Evolutionary conservation across 2,329 filamentous ascomycete genomes (phyloP), one percentile per base, ranked within the genome.

Genomic region (Bipolaris cookei): DNA sequence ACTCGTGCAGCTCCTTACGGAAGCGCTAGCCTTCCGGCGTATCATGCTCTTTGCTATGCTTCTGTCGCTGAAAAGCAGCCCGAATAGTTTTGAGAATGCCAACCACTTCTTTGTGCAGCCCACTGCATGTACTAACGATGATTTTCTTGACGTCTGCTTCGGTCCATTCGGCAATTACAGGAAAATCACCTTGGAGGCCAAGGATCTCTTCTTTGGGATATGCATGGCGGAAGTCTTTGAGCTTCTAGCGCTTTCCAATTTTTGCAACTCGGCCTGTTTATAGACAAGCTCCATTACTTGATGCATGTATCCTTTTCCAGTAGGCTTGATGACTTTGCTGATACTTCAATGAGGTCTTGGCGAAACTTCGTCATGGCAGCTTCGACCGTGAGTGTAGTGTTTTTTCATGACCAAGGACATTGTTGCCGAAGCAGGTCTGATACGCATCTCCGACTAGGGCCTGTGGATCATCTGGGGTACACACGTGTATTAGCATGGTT

Each of bases 241-340:
- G 5, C 5, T 37, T 61, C n/a, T 50, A 21, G 39, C 57, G 48
- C 34, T 56, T 56, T 4, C 4, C 13, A 0, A 16, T 16, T 3
- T 46, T 49, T 43, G 3, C 6, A 21, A 7, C 2, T 47, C n/a
- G 1, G 61, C 61, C 11, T 45, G n/a, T 7, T 32, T 14, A 42
- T 71, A 69, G 20, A 64, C 44, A 1, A 44, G 5, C 3, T 28
- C 3, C 54, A 71, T 64, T 2, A 56, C 57, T 13, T 54, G 42
- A 3, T 47, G 35, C 16, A 69, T 56, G 41, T 67, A 67, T 34
- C 56, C 35, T 2, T 46, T 46, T 0, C 54, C 14, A 5, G 25
- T 30, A 8, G 57, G 10, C 1, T 21, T 60, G 32, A 6, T 14
- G 4, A 44, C 39, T 16, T 45, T 47, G 13, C 28, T 20, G 21